Conservation (phyloP, 495 filamentous ascomycete species). For the Apodospora peruviana region DNA sequence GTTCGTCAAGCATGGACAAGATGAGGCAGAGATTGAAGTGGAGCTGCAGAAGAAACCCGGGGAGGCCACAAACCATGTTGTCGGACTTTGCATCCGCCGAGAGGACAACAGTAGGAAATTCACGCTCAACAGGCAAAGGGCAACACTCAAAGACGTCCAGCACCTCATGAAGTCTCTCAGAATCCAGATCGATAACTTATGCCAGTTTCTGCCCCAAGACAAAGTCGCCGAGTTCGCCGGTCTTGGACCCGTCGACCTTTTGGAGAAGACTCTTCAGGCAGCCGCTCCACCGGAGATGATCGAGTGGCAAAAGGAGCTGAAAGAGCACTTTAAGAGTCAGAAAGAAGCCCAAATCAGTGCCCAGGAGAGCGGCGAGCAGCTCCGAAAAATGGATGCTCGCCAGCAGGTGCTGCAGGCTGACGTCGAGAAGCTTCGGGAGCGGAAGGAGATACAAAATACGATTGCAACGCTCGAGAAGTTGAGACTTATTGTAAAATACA, state of each 20-base stretch:
- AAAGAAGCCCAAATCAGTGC: conserved; percentile 57
- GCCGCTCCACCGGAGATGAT: conserved; percentile 77
- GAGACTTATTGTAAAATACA: conserved; percentile 62
- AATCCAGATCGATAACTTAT: conserved; percentile 96
- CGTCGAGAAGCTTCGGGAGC: conserved; percentile 74
- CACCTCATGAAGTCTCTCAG: conserved; percentile 60
- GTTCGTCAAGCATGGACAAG: conserved; percentile 86
- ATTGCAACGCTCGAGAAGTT: conserved; percentile 62
- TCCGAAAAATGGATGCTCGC: conserved; percentile 61
- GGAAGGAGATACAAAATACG: conserved; percentile 58
- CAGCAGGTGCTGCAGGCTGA: conserved; percentile 77
- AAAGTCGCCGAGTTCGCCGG: conserved; percentile 91
- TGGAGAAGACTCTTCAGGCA: conserved; percentile 79
- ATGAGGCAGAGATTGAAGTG: conserved; percentile 78
- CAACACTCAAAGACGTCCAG: conserved; percentile 53
- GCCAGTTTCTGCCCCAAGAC: conserved; percentile 96
- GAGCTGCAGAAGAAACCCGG: conserved; percentile 62
- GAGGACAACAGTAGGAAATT: conserved; percentile 77
- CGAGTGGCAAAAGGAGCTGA: conserved; percentile 70
- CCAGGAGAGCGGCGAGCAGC: conserved; percentile 51
- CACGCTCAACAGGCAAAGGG: conserved; percentile 58
- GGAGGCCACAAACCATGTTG: conserved; percentile 57
- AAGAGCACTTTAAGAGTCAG: conserved; percentile 61
- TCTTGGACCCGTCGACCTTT: conserved; percentile 76
- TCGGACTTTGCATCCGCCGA: conserved; percentile 68